phyloP scores from a whole-genome alignment of 1,284 basidiomycete species.

The Ceratobasidium sp. region DNA sequence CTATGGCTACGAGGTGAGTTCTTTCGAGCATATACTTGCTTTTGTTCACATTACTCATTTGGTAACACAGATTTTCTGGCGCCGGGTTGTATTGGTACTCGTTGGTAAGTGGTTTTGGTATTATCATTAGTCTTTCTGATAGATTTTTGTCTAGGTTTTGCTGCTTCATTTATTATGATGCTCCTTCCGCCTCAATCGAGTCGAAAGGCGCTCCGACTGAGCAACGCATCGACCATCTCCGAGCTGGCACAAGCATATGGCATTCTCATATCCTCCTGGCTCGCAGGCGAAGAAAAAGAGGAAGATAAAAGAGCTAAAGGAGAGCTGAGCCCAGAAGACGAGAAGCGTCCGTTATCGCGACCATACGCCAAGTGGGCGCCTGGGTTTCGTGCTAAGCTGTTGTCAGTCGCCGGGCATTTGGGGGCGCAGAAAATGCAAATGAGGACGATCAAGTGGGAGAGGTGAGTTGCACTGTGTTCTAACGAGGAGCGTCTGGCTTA shows the following conservation, averaged over 20 bases:
- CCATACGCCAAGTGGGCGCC: conserved; percentile 40
- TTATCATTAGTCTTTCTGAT: not conserved
- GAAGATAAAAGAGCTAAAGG: conserved; percentile 39
- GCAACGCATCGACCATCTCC: conserved; percentile 55
- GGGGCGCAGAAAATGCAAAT: conserved; percentile 52
- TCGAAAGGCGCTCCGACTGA: conserved; percentile 58
- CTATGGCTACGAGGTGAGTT: conserved; percentile 50
- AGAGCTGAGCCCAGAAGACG: not conserved
- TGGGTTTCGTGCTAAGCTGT: conserved; percentile 41
- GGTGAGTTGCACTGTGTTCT: conserved; percentile 42
- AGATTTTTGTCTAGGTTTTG: conserved; percentile 50
- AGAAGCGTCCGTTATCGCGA: conserved; percentile 9
- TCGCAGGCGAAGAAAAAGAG: conserved; percentile 47
- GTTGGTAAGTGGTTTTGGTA: conserved; percentile 51
- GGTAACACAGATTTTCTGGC: conserved; percentile 57
- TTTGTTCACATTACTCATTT: not conserved
- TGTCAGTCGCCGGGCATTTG: conserved; percentile 52
- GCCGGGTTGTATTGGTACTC: conserved; percentile 57
- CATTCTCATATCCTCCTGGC: conserved; percentile 58
- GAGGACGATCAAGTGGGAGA: conserved; percentile 57
- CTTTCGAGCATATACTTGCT: not conserved
- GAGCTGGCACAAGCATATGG: conserved; percentile 55
- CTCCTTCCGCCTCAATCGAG: conserved; percentile 60
- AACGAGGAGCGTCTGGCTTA: not conserved
- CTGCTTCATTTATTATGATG: conserved; percentile 59